phyloP scores from a whole-genome alignment of 23 red algal genomes.

The Chondrus crispus region DNA sequence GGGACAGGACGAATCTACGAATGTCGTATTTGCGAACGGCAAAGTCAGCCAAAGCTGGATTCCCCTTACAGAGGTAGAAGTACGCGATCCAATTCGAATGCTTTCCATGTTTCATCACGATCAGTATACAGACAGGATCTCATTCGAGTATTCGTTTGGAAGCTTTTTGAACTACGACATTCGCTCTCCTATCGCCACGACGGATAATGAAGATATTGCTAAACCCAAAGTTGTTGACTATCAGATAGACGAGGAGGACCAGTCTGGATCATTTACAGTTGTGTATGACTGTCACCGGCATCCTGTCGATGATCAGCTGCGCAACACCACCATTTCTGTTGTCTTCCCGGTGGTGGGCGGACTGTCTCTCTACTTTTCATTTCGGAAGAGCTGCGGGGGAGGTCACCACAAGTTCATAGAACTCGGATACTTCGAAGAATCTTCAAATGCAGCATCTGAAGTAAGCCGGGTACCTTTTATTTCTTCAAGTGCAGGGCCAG shows the following conservation, averaged over 20 bases:
- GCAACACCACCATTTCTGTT: conserved; percentile 38
- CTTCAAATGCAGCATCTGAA: neutral
- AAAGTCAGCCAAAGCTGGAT: conserved; percentile 9
- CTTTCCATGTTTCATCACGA: conserved; percentile 30
- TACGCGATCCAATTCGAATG: neutral
- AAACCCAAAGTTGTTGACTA: conserved; percentile 42
- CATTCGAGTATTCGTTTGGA: conserved; percentile 42
- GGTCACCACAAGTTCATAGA: conserved; percentile 38
- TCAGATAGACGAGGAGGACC: conserved; percentile 33
- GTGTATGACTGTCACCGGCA: conserved; percentile 44
- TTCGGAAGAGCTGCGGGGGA: conserved; percentile 40
- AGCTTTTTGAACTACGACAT: conserved; percentile 27
- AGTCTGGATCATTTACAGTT: conserved; percentile 54
- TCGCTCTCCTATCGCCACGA: neutral
- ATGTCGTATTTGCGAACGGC: conserved; percentile 25
- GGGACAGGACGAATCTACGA: neutral
- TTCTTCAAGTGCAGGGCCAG: neutral
- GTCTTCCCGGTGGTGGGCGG: conserved; percentile 19
- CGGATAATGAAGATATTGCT: neutral
- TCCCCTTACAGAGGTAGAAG: neutral
- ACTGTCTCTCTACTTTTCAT: conserved; percentile 45
- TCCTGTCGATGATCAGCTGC: neutral
- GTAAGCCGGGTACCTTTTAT: neutral
- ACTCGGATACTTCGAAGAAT: conserved; percentile 32
- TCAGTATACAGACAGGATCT: conserved; percentile 35